Conservation (phyloP, 1,284 basidiomycete genomes). For the Ganoderma leucocontextum region DNA sequence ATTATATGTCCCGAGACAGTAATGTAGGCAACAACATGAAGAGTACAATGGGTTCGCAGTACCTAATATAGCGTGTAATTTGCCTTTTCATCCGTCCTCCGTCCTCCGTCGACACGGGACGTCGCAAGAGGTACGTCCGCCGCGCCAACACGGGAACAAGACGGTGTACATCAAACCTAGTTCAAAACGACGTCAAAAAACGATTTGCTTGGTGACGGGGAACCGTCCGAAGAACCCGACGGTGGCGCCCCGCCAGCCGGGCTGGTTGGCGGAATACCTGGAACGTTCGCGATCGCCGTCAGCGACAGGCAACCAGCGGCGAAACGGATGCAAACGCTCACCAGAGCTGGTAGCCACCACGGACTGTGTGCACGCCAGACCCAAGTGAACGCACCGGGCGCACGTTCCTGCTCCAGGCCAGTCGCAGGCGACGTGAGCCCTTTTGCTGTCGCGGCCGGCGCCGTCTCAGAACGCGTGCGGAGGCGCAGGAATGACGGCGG, state of each 20-base stretch:
- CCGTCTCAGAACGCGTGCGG: neutral
- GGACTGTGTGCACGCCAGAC: constrained; percentile 10
- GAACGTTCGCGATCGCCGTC: neutral
- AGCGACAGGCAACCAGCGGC: neutral
- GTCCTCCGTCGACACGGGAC: neutral
- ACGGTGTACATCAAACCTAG: neutral
- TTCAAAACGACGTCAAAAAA: constrained; percentile 17
- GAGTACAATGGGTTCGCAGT: neutral
- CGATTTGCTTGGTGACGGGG: neutral
- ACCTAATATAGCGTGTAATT: neutral
- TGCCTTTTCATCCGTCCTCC: neutral
- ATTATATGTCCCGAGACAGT: neutral
- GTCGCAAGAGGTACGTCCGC: neutral
- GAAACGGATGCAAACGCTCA: neutral
- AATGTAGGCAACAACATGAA: constrained; percentile 1
- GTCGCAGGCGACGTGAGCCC: constrained; percentile 27
- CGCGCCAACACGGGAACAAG: neutral
- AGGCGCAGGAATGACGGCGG: neutral
- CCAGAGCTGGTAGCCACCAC: neutral
- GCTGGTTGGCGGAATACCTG: constrained; percentile 6
- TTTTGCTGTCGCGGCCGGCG: constrained; percentile 19
- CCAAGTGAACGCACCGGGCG: constrained; percentile 16
- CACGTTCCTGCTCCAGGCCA: constrained; percentile 18
- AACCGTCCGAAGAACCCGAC: constrained; percentile 9
- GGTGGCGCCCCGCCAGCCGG: constrained; percentile 5